phyloP scores from a whole-genome alignment of 2,329 filamentous ascomycete species.

The Ophiocordyceps camponoti-leonardi region DNA sequence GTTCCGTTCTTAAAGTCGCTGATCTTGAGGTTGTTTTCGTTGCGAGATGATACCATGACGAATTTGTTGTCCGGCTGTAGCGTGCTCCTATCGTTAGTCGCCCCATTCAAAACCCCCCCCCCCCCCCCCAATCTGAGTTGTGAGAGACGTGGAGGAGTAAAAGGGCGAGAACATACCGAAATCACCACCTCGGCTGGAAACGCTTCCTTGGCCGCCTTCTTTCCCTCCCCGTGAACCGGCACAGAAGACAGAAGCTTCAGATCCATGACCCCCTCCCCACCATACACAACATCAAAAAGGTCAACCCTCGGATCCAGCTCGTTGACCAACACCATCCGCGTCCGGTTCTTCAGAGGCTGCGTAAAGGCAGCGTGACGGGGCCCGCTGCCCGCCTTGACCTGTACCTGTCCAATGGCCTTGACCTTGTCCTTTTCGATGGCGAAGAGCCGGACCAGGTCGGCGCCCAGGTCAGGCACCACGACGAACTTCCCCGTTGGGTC shows the following conservation, averaged over 20 bases:
- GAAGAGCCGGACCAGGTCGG: conserved; percentile 42
- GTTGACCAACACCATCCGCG: conserved; percentile 41
- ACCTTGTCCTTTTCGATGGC: conserved; percentile 22
- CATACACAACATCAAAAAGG: conserved; percentile 39
- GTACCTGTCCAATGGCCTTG: conserved; percentile 19
- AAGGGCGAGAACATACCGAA: conserved; percentile 29
- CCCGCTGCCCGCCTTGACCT: conserved; percentile 34
- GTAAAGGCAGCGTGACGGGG: conserved; percentile 48
- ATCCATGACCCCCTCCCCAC: conserved; percentile 13
- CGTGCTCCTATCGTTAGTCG: too few species aligned
- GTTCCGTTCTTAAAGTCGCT: conserved; percentile 25
- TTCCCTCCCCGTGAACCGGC: conserved; percentile 28
- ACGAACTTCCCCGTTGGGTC: conserved; percentile 49
- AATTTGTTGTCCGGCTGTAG: conserved; percentile 42
- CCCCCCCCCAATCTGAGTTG: too few species aligned
- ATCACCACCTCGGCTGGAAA: conserved; percentile 38
- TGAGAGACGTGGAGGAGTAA: not conserved
- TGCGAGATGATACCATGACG: conserved; percentile 51
- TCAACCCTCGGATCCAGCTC: conserved; percentile 42
- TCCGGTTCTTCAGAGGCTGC: conserved; percentile 19
- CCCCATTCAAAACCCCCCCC: too few species aligned
- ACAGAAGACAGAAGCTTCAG: conserved; percentile 30
- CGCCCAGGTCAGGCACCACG: conserved; percentile 48
- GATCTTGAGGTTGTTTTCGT: conserved; percentile 35
- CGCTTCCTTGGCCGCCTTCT: conserved; percentile 20